phyloP scores from a whole-genome alignment of 2,329 filamentous ascomycete species.

The Sporothrix luriei region DNA sequence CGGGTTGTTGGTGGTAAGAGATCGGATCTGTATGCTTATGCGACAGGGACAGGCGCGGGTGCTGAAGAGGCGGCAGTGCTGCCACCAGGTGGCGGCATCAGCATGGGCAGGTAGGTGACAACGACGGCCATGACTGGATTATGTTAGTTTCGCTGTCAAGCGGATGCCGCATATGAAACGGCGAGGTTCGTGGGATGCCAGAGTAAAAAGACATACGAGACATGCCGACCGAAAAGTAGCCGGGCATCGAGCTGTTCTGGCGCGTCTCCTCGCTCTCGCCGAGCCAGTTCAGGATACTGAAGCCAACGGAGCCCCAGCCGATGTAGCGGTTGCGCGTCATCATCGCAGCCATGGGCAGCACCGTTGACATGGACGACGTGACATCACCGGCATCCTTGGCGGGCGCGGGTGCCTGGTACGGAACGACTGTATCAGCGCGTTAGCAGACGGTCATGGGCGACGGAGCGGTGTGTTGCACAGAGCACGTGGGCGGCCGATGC shows the following conservation, averaged over 20 bases:
- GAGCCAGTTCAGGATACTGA: conserved; percentile 75
- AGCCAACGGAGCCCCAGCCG: conserved; percentile 72
- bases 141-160: not conserved
- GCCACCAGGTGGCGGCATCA: conserved; percentile 41
- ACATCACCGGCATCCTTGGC: conserved; percentile 69
- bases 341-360: conserved; percentile 93
- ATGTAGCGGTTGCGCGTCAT: conserved; percentile 86
- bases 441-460: conserved; percentile 32
- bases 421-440: conserved; percentile 65
- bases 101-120: conserved; percentile 46
- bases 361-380: conserved; percentile 70
- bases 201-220: conserved; percentile 38
- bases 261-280: conserved; percentile 70
- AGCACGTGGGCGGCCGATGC: conserved; percentile 1
- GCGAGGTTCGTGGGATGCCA: not conserved
- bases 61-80: conserved; percentile 39
- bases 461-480: not conserved
- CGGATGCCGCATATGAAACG: not conserved
- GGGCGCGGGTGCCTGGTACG: conserved; percentile 75
- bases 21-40: conserved; percentile 25
- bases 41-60: conserved; percentile 39
- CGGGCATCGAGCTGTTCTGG: conserved; percentile 67
- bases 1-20: not conserved
- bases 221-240: conserved; percentile 46
- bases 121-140: conserved; percentile 43